Evolutionary conservation across 2,329 filamentous ascomycete species (phyloP).

Genomic region (Coniochaeta sp.): DNA sequence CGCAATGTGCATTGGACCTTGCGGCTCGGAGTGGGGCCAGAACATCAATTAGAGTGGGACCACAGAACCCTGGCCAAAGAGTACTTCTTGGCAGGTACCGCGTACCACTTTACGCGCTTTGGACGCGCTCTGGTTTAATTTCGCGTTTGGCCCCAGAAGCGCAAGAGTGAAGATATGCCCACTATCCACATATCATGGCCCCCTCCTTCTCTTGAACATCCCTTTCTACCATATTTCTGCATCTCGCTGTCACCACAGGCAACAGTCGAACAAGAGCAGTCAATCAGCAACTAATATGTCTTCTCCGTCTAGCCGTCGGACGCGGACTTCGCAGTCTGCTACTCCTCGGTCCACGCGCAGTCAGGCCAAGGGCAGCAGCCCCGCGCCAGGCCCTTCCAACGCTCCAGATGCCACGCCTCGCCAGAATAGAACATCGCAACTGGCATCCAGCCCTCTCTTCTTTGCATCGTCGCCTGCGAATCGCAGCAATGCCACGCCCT

Average conservation of each 20-base stretch:
- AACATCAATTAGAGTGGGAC: not conserved
- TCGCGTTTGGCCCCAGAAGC: conserved; percentile 4
- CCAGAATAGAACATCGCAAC: conserved; percentile 35
- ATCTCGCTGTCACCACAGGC: not conserved
- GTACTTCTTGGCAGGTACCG: not conserved
- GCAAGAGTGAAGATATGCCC: not conserved
- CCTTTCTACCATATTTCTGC: not conserved
- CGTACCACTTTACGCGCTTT: conserved; percentile 32
- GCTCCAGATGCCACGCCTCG: conserved; percentile 30
- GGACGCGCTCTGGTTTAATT: conserved; percentile 14
- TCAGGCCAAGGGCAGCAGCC: conserved; percentile 20
- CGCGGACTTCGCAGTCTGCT: conserved; percentile 45
- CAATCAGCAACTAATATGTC: conserved; percentile 39
- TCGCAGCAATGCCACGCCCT: conserved; percentile 25
- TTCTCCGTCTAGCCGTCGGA: conserved; percentile 48
- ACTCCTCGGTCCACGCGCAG: conserved; percentile 32
- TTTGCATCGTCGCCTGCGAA: conserved; percentile 48
- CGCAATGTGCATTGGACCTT: not conserved
- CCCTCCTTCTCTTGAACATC: not conserved
- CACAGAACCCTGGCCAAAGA: conserved; percentile 1
- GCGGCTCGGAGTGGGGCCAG: not conserved
- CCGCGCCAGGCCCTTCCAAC: conserved; percentile 17
- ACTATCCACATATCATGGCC: not conserved
- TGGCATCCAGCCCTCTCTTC: conserved; percentile 75
- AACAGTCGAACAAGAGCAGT: not conserved